Evolutionary conservation across 139 green algal species (phyloP), one percentile per base, ranked within the genome.

Genomic region (Picochlorum sp.): DNA sequence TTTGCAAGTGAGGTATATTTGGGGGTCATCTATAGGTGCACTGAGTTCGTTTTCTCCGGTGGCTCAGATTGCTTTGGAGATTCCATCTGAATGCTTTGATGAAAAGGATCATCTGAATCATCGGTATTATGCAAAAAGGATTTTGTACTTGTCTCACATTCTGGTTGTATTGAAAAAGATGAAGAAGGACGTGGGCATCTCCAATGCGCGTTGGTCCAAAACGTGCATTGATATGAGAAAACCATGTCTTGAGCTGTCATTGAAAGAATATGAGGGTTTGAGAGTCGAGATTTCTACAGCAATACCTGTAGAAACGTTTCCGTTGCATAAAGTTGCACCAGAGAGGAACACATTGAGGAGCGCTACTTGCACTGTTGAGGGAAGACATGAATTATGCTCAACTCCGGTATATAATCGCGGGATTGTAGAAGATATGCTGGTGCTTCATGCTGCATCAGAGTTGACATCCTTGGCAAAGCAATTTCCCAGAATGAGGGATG

Each of bases 31-130:
- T 54, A 54, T 54, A 54, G 47, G 47, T 26, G 47, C 47, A 54
- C 18, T 54, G 47, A 54, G 47, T 21, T 26, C 16, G n/a, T 54
- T 26, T 54, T 26, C 6, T 54, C 16, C 18, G n/a, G 18, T 54
- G 16, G 47, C 47, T 11, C 85, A 88, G 50, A 45, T 94, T 6
- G 85, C 79, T 1, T n/a, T 94, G 16, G 49, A 75, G 26, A 82
- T 92, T 18, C 87, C 87, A 0, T 51, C 46, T 2, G 49, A 57
- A n/a, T 85, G 83, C 68, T 73, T 92, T 7, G 71, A 82, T 20
- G 56, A 81, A 44, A 90, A 90, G 69, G 84, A 87, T 51, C 69
- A 87, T 20, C 67, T 92, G 6, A 89, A 90, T 64, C 75, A 90
- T 64, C 66, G 76, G 41, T 93, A 90, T 60, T 76, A 86, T 61